A percentile compares a stretch with the other conserved stretches of the same genome.
Conservation (phyloP, 1,284 basidiomycete species). For the Sporisorium graminicola region DNA sequence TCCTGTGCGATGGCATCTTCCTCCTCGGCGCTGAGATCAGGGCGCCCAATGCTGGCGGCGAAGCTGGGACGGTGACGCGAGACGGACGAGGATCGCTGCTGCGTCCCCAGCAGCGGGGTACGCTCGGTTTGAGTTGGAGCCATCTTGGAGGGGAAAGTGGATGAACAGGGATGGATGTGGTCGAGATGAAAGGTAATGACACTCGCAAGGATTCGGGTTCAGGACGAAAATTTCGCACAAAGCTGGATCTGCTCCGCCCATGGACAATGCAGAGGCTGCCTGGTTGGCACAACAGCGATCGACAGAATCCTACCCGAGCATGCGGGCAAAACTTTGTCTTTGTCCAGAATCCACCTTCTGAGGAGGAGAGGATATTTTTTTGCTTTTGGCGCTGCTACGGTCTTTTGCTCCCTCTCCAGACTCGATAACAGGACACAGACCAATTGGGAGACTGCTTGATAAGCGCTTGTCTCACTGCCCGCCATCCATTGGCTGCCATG, state of each 20-base stretch:
- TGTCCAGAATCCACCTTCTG: not conserved
- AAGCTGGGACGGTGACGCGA: constrained; percentile 50
- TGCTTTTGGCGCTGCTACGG: not conserved
- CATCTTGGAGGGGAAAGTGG: constrained; percentile 14
- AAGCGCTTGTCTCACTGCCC: not conserved
- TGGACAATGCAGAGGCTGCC: not conserved
- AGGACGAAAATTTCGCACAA: not conserved
- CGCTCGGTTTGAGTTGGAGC: constrained; percentile 45
- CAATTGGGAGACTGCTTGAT: constrained; percentile 3
- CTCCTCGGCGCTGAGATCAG: constrained; percentile 51
- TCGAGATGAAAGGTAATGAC: constrained; percentile 4
- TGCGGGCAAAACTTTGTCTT: not conserved
- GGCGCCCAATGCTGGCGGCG: constrained; percentile 49
- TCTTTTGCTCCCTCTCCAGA: not conserved
- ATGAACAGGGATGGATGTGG: constrained; percentile 4
- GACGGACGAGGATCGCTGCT: constrained; percentile 27
- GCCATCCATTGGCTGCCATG: not conserved
- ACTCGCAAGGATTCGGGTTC: not conserved
- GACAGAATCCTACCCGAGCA: not conserved
- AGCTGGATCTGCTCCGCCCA: not conserved
- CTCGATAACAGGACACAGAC: not conserved
- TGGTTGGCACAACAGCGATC: not conserved
- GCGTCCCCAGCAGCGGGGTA: constrained; percentile 51
- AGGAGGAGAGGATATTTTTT: not conserved
- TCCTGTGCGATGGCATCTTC: constrained; percentile 65